Conservation (phyloP, 2,329 filamentous ascomycete species). For the Aspergillaceae sp. region DNA sequence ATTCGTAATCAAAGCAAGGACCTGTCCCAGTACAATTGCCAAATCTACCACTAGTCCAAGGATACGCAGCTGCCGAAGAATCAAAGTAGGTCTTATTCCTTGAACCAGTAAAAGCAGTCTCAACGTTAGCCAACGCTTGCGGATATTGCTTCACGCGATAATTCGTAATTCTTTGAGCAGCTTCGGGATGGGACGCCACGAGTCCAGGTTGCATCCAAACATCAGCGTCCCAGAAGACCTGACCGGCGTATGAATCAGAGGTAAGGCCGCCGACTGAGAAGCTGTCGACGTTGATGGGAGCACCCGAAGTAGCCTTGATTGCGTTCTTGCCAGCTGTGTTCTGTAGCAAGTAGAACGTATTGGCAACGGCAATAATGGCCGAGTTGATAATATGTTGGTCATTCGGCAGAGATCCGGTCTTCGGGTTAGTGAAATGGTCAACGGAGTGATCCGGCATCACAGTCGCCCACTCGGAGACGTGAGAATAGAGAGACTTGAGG, state of each 20-base stretch:
- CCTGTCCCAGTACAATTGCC: slow-evolving; percentile 60
- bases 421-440: slow-evolving; percentile 52
- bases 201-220: slow-evolving; percentile 62
- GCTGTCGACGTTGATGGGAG: slow-evolving; percentile 51
- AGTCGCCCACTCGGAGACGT: slow-evolving; percentile 53
- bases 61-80: slow-evolving; percentile 51
- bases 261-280: slow-evolving; percentile 60
- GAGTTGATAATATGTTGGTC: slow-evolving; percentile 50
- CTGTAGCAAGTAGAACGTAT: slow-evolving; percentile 41
- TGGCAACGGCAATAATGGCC: slow-evolving; percentile 40
- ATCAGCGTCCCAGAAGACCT: slow-evolving; percentile 59
- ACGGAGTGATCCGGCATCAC: slow-evolving; percentile 55
- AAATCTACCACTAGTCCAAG: slow-evolving; percentile 59
- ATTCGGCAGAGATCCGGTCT: slow-evolving; percentile 48
- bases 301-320: slow-evolving; percentile 41
- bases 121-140: slow-evolving; percentile 54
- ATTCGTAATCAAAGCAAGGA: slow-evolving; percentile 63
- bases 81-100: slow-evolving; percentile 53
- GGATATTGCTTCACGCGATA: slow-evolving; percentile 52
- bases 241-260: slow-evolving; percentile 59
- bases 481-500: slow-evolving; percentile 45
- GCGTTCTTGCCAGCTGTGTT: slow-evolving; percentile 48
- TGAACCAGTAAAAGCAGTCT: slow-evolving; percentile 48
- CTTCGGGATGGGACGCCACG: slow-evolving; percentile 54
- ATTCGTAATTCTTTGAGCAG: slow-evolving; percentile 55